These are phyloP conservation scores for Blastobotrys aristatus DNA, from an alignment of 1,139 yeast species.

Conservation along the genomic window DNA sequence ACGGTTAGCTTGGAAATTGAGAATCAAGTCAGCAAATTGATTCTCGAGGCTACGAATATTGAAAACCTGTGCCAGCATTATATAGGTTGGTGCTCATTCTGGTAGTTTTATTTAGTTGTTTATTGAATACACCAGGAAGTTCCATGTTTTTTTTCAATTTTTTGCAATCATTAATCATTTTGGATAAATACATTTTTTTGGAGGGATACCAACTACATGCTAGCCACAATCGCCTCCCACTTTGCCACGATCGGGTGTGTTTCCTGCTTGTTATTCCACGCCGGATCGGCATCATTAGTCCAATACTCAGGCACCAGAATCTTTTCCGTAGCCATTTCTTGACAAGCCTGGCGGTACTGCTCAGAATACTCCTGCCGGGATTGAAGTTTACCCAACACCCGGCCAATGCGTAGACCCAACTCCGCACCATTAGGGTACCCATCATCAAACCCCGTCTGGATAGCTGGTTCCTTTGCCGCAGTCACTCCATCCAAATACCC, in stretches of 20 bases:
- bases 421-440: slow-evolving; percentile 74
- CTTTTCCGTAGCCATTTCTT: slow-evolving; percentile 48
- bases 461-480: slow-evolving; percentile 58
- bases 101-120: slow-evolving; percentile 57
- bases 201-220: neutral
- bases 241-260: slow-evolving; percentile 38
- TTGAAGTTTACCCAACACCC: slow-evolving; percentile 51
- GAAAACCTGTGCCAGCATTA: slow-evolving; percentile 95
- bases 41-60: slow-evolving; percentile 94
- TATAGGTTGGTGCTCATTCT: slow-evolving; percentile 98
- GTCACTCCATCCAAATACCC: slow-evolving; percentile 84
- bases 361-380: slow-evolving; percentile 25
- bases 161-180: neutral
- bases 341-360: slow-evolving; percentile 38
- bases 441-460: slow-evolving; percentile 76
- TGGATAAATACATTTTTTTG: too few relatives aligned
- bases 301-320: slow-evolving; percentile 50
- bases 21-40: slow-evolving; percentile 86
- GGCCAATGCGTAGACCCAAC: slow-evolving; percentile 64
- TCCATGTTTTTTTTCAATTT: too few relatives aligned
- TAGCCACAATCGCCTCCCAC: slow-evolving; percentile 32
- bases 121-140: too few relatives aligned
- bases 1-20: slow-evolving; percentile 70
- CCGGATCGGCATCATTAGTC: slow-evolving; percentile 42
- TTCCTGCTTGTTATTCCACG: slow-evolving; percentile 19